Conservation (phyloP, 129 eudicot species). For the carrot (Daucus carota) region DH1_v3.0 NC_030382.2:31069001-31069500, state of each 20-base stretch:
- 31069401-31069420: conserved; percentile 8
- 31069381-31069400: conserved; percentile 3
- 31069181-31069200: conserved; percentile 46
- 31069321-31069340: conserved; percentile 24
- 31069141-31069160: conserved; percentile 43
- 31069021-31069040: conserved; percentile 19
- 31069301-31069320: conserved; percentile 28
- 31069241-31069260: conserved; percentile 27
- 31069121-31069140: conserved; percentile 23
- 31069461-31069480: conserved; percentile 40
- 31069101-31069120: conserved; percentile 5
- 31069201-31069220: conserved; percentile 43
- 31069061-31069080: conserved; percentile 7
- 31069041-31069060: conserved; percentile 9
- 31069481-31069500: conserved; percentile 19
- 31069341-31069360: conserved; percentile 39
- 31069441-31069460: conserved; percentile 9
- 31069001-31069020: conserved; percentile 41
- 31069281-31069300: conserved; percentile 48
- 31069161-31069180: conserved; percentile 39
- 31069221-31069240: conserved; percentile 9
- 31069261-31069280: conserved; percentile 51
- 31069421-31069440: background rate
- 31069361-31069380: conserved; percentile 36
- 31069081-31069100: background rate